Conservation (phyloP, 2,329 filamentous ascomycete species). For the Penicillium decumbens region DNA sequence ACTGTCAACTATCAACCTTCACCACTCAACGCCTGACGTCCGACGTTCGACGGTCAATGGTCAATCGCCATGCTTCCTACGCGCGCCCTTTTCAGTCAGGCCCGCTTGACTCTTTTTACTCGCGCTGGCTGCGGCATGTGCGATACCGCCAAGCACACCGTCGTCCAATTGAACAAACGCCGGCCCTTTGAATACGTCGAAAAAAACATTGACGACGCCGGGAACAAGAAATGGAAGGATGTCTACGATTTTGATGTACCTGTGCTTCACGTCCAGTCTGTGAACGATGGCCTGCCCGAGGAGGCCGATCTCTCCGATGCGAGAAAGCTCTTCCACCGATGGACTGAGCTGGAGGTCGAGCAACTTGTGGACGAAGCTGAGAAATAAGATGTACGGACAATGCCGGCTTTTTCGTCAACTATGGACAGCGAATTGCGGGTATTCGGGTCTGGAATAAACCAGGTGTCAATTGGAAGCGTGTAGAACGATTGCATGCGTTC, state of each 20-base stretch:
- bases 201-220: slow-evolving; percentile 54
- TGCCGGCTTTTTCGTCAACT: background rate
- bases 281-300: slow-evolving; percentile 40
- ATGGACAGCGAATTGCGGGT: background rate
- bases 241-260: slow-evolving; percentile 63
- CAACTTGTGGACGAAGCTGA: slow-evolving; percentile 50
- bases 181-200: slow-evolving; percentile 55
- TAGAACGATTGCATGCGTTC: background rate
- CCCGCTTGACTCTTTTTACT: slow-evolving; percentile 57
- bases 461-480: background rate
- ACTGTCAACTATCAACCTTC: background rate
- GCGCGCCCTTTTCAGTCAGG: slow-evolving; percentile 27
- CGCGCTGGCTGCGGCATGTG: slow-evolving; percentile 58
- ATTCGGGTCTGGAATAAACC: background rate
- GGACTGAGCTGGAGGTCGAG: slow-evolving; percentile 55
- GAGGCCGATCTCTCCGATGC: slow-evolving; percentile 55
- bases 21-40: background rate
- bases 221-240: slow-evolving; percentile 54
- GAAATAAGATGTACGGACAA: slow-evolving; percentile 10
- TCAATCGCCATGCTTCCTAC: slow-evolving; percentile 30
- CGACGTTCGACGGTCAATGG: background rate
- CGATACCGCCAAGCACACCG: slow-evolving; percentile 55
- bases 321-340: slow-evolving; percentile 60
- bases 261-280: slow-evolving; percentile 56
- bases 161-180: slow-evolving; percentile 51